Conservation (phyloP, 148 eudicot genomes). For the Cornus controversa region DNA sequence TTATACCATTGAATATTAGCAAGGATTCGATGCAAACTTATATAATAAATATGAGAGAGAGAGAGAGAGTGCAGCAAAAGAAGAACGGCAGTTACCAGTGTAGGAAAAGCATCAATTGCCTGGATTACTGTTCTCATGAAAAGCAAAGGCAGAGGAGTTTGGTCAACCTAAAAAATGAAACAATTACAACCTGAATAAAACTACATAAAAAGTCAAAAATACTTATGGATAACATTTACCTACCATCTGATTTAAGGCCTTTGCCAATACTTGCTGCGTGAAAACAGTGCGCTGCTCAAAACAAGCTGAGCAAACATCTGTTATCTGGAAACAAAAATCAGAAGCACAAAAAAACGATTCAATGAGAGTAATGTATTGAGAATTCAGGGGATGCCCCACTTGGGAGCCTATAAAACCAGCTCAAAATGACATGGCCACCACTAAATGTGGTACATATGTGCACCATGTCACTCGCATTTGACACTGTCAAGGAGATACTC, state of each 20-base stretch:
- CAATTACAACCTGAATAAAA: slow-evolving; percentile 2
- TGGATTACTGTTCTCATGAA: slow-evolving; percentile 98
- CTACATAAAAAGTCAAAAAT: background rate
- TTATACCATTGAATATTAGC: background rate
- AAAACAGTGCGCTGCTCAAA: slow-evolving; percentile 99
- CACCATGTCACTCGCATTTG: background rate
- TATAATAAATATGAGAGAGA: background rate
- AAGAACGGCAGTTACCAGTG: slow-evolving; percentile 52
- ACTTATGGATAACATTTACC: slow-evolving; percentile 5
- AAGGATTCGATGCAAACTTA: background rate
- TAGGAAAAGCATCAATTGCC: slow-evolving; percentile 89
- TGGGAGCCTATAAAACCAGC: background rate
- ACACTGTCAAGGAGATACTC: background rate
- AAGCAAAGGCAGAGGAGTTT: slow-evolving; percentile 82
- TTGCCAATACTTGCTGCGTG: slow-evolving; percentile 85
- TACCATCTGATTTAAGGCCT: slow-evolving; percentile 94
- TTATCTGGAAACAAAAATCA: slow-evolving; percentile 52
- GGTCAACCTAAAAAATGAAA: slow-evolving; percentile 66
- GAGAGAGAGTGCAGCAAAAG: background rate
- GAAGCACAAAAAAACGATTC: slow-evolving; percentile 3
- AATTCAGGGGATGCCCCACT: background rate
- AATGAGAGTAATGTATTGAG: background rate
- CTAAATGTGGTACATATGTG: slow-evolving; percentile 2
- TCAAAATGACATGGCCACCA: background rate
- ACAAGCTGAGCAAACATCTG: slow-evolving; percentile 95